Conservation (phyloP, 2,329 filamentous ascomycete genomes). For the Exophiala lecanii-corni region DNA sequence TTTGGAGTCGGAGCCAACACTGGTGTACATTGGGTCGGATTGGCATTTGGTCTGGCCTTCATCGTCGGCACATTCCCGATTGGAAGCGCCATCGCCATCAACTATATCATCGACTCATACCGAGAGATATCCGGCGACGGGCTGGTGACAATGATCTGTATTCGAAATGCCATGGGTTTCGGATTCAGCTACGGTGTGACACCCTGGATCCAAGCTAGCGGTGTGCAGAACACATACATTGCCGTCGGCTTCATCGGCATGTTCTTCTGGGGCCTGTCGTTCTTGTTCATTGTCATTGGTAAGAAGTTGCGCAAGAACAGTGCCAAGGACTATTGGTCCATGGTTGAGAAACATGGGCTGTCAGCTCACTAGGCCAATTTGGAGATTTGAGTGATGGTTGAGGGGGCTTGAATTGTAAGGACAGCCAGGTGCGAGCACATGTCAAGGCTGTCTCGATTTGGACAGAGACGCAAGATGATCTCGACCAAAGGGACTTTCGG, state of each 20-base stretch:
- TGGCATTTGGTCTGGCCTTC: conserved; percentile 41
- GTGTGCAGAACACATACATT: conserved; percentile 45
- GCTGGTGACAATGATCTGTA: conserved; percentile 41
- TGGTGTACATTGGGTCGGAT: conserved; percentile 39
- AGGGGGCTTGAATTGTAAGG: too few species aligned
- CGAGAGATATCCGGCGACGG: conserved; percentile 38
- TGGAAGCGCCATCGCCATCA: conserved; percentile 37
- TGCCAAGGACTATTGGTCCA: conserved; percentile 5
- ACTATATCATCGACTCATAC: conserved; percentile 40
- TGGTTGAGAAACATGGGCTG: conserved; percentile 9
- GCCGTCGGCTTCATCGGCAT: conserved; percentile 12
- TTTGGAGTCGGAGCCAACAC: conserved; percentile 35
- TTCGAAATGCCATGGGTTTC: conserved; percentile 47
- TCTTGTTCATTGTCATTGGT: conserved; percentile 9
- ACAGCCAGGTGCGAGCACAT: too few species aligned
- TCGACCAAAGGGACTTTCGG: too few species aligned
- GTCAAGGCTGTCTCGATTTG: too few species aligned
- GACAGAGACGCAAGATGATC: too few species aligned
- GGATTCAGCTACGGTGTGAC: conserved; percentile 45
- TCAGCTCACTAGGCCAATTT: conserved; percentile 4
- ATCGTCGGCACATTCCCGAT: conserved; percentile 37
- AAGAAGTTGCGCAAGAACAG: conserved; percentile 6
- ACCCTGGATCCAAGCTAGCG: conserved; percentile 41
- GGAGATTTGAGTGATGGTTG: too few species aligned
- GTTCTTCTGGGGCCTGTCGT: conserved; percentile 13